Percentiles rank a stretch among this genome's conserved stretches.
Conservation (phyloP, 1,139 yeast species). For the Debaryomyces fabryi region DNA sequence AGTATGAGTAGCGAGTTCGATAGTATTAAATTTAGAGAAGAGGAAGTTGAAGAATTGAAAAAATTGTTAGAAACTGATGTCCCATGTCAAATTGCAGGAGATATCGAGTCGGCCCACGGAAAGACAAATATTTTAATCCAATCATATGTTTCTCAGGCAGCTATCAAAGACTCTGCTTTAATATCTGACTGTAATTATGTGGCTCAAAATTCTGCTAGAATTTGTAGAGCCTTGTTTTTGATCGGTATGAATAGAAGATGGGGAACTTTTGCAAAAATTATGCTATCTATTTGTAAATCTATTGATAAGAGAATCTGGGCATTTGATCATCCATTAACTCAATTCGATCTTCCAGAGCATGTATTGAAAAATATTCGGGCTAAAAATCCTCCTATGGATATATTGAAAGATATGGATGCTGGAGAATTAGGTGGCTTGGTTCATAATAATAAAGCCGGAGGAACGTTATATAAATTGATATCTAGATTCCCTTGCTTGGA, state of each 20-base stretch:
- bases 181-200: constrained; percentile 88
- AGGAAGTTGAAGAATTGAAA: constrained; percentile 76
- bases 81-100: constrained; percentile 85
- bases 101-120: constrained; percentile 73
- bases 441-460: constrained; percentile 78
- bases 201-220: constrained; percentile 94
- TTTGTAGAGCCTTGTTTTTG: constrained; percentile 84
- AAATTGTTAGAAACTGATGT: constrained; percentile 59
- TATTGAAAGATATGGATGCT: constrained; percentile 70
- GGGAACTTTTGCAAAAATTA: constrained; percentile 77
- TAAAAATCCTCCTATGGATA: constrained; percentile 69
- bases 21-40: constrained; percentile 84
- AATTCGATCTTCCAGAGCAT: constrained; percentile 76
- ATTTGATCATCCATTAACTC: constrained; percentile 86
- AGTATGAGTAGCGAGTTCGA: constrained; percentile 96
- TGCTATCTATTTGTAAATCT: constrained; percentile 82
- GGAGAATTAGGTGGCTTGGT: constrained; percentile 87
- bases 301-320: constrained; percentile 87
- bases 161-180: constrained; percentile 76
- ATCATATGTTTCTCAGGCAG: constrained; percentile 78
- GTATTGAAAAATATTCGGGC: constrained; percentile 64
- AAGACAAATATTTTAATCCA: constrained; percentile 89
- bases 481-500: constrained; percentile 74
- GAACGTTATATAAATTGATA: constrained; percentile 57
- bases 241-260: constrained; percentile 87